Percentiles rank a stretch among this genome's conserved stretches.
Conservation (phyloP, 805 yeast species). For the Saccharomycopsis javanensis region DNA sequence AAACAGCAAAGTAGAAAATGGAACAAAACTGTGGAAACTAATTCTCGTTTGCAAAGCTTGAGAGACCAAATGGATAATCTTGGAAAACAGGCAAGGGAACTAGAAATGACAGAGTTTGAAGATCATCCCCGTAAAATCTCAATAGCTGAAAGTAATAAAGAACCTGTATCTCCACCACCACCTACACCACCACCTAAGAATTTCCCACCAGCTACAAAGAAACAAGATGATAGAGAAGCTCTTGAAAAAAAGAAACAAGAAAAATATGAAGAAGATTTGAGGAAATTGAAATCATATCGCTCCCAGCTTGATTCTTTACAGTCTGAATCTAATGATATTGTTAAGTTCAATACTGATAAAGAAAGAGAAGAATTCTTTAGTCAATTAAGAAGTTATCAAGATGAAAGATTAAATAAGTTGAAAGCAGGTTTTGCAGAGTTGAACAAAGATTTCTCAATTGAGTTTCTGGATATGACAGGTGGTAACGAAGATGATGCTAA, state of each 20-base stretch:
- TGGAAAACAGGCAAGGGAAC: constrained; percentile 73
- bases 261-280: constrained; percentile 37
- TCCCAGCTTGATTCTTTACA: constrained; percentile 53
- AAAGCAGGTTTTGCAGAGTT: constrained; percentile 59
- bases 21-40: constrained; percentile 61
- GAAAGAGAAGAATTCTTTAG: constrained; percentile 29
- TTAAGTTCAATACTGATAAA: constrained; percentile 46
- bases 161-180: constrained; percentile 21
- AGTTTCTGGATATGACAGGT: constrained; percentile 19
- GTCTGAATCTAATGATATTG: constrained; percentile 64
- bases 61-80: constrained; percentile 79
- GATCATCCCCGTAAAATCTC: constrained; percentile 25
- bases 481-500: constrained; percentile 11
- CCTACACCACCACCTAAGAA: constrained; percentile 32
- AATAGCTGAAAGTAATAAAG: neutral
- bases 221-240: neutral
- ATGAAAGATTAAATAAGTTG: constrained; percentile 59
- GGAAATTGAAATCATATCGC: constrained; percentile 45
- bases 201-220: neutral
- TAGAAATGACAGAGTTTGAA: constrained; percentile 78
- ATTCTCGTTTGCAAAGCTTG: constrained; percentile 60
- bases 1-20: constrained; percentile 27
- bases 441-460: constrained; percentile 40
- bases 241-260: neutral
- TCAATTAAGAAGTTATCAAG: constrained; percentile 21